These are phyloP conservation scores for Penicillium sp. DNA, from an alignment of 2,329 filamentous ascomycete genomes.

Conservation along the genomic window DNA sequence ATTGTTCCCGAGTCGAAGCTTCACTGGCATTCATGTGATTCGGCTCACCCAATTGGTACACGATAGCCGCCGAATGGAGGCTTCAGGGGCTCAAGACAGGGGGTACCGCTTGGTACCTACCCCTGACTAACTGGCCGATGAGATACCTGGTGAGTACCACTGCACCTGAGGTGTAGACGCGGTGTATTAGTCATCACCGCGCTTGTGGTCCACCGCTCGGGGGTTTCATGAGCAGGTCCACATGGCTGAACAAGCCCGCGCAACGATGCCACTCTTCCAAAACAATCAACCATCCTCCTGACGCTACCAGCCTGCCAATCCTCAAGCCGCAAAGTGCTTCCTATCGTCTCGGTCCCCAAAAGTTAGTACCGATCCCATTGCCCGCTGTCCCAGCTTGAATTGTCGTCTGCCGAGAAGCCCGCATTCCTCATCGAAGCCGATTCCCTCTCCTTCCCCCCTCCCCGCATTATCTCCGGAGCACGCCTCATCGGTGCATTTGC, in stretches of 20 bases:
- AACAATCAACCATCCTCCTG: constrained; percentile 9
- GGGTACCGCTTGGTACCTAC: too few relatives aligned
- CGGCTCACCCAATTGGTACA: too few relatives aligned
- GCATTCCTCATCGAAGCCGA: constrained; percentile 3
- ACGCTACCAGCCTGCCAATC: neutral
- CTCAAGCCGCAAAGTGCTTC: neutral
- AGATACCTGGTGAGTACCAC: neutral
- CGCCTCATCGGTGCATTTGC: constrained; percentile 9
- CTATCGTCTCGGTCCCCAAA: neutral
- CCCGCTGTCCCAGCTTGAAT: too few relatives aligned
- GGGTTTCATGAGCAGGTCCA: too few relatives aligned
- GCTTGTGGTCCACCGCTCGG: neutral
- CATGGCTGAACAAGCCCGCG: constrained; percentile 8
- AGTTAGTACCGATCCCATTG: neutral
- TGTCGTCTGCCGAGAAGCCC: neutral
- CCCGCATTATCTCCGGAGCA: constrained; percentile 16
- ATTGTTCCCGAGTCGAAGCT: too few relatives aligned
- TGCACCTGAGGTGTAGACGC: neutral
- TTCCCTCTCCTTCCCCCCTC: constrained; percentile 1
- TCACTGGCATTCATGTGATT: too few relatives aligned
- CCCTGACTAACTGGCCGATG: too few relatives aligned
- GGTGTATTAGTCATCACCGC: constrained; percentile 8
- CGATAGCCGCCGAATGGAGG: too few relatives aligned
- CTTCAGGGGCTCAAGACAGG: too few relatives aligned
- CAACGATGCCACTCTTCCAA: constrained; percentile 17